These are phyloP conservation scores for Arthrobotrys sphaeroides DNA, from an alignment of 2,329 filamentous ascomycete genomes.

Conservation along the genomic window DNA sequence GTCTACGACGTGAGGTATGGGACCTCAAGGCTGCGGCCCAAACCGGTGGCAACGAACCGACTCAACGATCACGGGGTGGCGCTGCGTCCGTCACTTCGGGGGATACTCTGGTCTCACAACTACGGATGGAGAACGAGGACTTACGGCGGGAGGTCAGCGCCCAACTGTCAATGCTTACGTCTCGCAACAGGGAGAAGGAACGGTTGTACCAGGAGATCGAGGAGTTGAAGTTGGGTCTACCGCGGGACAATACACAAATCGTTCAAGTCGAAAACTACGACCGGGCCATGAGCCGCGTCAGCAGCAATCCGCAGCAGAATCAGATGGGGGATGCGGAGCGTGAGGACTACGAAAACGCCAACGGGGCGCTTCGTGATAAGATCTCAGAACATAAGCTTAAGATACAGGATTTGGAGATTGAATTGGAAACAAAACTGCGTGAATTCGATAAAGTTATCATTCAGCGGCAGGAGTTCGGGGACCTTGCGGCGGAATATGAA, in stretches of 20 bases:
- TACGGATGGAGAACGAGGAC: constrained; percentile 92
- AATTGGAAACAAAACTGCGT: constrained; percentile 79
- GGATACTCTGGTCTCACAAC: constrained; percentile 63
- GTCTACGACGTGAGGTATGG: constrained; percentile 83
- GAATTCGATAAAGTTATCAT: constrained; percentile 73
- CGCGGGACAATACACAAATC: constrained; percentile 75
- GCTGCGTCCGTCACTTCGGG: constrained; percentile 27
- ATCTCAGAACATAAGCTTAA: constrained; percentile 85
- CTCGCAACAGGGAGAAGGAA: constrained; percentile 92
- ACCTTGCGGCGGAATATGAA: constrained; percentile 72
- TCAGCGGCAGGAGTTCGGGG: constrained; percentile 66
- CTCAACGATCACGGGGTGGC: constrained; percentile 35
- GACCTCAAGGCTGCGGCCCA: constrained; percentile 67
- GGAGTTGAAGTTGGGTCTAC: constrained; percentile 87
- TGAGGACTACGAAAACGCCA: constrained; percentile 84
- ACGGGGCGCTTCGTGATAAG: constrained; percentile 84
- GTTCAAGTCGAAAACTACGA: constrained; percentile 75
- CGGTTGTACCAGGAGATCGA: constrained; percentile 96
- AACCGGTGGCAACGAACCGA: constrained; percentile 16
- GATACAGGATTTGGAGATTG: constrained; percentile 85
- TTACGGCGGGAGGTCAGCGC: constrained; percentile 90
- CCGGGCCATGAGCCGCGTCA: constrained; percentile 77
- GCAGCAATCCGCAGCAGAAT: constrained; percentile 69
- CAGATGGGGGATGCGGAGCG: constrained; percentile 75
- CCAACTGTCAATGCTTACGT: constrained; percentile 97